Conservation (phyloP, 202 grass and related monocot genomes). For the Tripidium arundinaceum region DNA sequence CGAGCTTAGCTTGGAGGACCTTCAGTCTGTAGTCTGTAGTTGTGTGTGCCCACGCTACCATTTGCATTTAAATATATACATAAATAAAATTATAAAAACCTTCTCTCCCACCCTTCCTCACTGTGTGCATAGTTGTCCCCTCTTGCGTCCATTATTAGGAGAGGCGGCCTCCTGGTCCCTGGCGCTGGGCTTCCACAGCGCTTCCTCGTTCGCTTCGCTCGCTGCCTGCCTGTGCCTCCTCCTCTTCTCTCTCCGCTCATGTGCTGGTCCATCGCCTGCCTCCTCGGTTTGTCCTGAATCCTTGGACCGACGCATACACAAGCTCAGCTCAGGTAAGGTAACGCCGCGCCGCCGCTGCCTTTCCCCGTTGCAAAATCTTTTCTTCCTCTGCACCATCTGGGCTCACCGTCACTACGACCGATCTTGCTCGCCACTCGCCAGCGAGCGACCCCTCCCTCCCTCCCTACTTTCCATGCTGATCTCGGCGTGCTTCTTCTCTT, state of each 20-base stretch:
- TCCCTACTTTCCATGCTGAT: conserved; percentile 39
- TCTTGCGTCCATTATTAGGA: conserved; percentile 37
- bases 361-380: not conserved
- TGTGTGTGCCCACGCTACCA: not conserved
- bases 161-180: conserved; percentile 12
- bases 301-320: not conserved
- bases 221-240: not conserved
- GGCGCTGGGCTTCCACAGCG: not conserved
- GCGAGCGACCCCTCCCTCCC: not conserved
- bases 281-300: conserved; percentile 26
- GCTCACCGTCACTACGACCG: no score
- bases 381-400: not conserved
- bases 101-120: not conserved
- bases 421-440: not conserved
- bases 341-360: not conserved
- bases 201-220: not conserved
- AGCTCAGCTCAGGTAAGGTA: not conserved
- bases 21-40: no score
- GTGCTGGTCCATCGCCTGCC: not conserved
- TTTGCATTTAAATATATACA: not conserved
- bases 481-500: not conserved
- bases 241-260: not conserved
- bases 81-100: not conserved
- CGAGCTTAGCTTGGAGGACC: not conserved
- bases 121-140: no score